Base-by-base conservation (phyloP, 331 rosid genomes). In the Telfairia occidentalis region DNA sequence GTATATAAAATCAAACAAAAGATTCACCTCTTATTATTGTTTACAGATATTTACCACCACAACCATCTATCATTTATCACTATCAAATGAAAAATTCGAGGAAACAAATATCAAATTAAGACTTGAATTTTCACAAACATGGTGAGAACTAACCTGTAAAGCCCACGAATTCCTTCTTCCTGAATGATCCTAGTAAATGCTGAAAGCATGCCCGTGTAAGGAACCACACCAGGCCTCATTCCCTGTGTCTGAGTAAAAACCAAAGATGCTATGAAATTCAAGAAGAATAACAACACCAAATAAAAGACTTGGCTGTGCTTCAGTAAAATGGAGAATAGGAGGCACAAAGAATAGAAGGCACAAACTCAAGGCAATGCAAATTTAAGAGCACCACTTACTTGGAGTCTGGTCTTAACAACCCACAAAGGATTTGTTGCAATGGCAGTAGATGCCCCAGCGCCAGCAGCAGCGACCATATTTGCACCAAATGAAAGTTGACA, bases 381-480 rank as follows among this genome's bases (percentile, higher is more conserved):
- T 77, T 70, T 42, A 64, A 81, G 50, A 80, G 79, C 75, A 57
- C 30, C 79, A 89, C 90, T 85, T 81, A 94, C 98, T 88, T 95
- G 98, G 40, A 95, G 98, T 78, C 97, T 88, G 63, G 98, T 95
- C 82, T 95, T 91, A 66, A 95, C 96, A 82, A 95, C 98, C 98
- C 98, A 95, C 84, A 95, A 77, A 32, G 98, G 98, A 85, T 95
- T 95, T 46, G 96, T 91, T 57, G 93, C 59, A 75, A 91, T 76
- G 48, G 97, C 87, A 28, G 98, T 95, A 78, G 96, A 90, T 5
- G 90, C 97, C 73, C 98, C 98, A n/a, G 97, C 98, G 26, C 92
- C 89, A 21, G 97, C 92, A 74, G 98, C 98, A 75, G 92, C 97
- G 26, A 88, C 76, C 89, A 95, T 85, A 78, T 95, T 81, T 77